Evolutionary conservation across 73 alveolate species (phyloP).

Genomic region (Uronychia setigera): DNA sequence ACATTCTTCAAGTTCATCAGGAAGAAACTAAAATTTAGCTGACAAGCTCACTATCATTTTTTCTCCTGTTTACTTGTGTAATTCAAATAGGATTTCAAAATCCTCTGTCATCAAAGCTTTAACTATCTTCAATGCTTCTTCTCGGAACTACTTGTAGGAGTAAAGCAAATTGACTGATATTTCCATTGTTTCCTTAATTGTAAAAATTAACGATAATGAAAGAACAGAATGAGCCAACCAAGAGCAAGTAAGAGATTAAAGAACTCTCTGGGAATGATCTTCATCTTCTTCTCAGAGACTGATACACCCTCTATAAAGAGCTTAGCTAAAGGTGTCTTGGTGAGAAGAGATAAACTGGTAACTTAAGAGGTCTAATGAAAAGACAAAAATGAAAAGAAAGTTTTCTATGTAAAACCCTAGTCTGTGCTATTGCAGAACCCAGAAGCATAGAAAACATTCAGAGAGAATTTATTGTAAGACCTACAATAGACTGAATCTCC

Average conservation of each 20-base stretch:
- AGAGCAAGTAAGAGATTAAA: not conserved
- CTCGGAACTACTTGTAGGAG: not conserved
- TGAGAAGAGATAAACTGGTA: conserved; percentile 26
- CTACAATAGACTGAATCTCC: conserved; percentile 26
- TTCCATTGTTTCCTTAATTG: not conserved
- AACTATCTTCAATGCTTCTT: not conserved
- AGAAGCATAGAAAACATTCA: conserved; percentile 25
- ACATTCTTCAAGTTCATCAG: not conserved
- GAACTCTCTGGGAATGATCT: conserved; percentile 19
- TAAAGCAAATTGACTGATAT: not conserved
- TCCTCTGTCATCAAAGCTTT: not conserved
- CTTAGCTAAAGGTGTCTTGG: conserved; percentile 40
- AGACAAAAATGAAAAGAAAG: conserved; percentile 59
- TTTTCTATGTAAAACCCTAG: conserved; percentile 48
- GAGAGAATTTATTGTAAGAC: conserved; percentile 30
- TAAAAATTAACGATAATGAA: not conserved
- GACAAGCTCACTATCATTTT: not conserved
- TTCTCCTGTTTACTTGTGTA: not conserved
- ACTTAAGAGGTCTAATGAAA: not conserved
- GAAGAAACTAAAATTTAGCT: not conserved
- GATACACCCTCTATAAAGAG: conserved; percentile 34
- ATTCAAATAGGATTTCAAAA: not conserved
- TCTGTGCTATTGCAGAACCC: conserved; percentile 41
- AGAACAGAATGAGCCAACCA: not conserved
- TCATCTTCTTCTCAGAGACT: conserved; percentile 40